A percentile compares a stretch with the other conserved stretches of the same genome.
phyloP scores from a whole-genome alignment of 441 rosid species.

The Flueggea neowawraea region DNA sequence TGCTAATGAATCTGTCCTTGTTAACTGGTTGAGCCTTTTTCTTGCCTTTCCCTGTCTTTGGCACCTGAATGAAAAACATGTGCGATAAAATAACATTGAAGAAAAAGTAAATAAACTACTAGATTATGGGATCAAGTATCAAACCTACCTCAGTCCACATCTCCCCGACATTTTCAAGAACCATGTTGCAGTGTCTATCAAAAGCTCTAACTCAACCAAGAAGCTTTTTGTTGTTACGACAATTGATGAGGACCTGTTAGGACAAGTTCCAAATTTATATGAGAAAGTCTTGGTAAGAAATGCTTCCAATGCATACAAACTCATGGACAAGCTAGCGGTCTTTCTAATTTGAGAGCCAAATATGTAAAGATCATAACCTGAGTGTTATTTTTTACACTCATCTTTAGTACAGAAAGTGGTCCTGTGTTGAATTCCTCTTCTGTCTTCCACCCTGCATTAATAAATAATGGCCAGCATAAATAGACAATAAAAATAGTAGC shows the following conservation, averaged over 20 bases:
- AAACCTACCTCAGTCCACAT: conserved; percentile 95
- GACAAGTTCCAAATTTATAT: not conserved
- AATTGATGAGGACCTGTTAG: conserved; percentile 79
- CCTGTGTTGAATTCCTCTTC: conserved; percentile 95
- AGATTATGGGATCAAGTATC: not conserved
- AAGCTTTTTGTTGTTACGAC: conserved; percentile 92
- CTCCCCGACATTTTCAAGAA: conserved; percentile 91
- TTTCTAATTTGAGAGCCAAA: not conserved
- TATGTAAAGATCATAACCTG: conserved; percentile 40
- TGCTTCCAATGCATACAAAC: too few relatives aligned
- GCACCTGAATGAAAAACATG: conserved; percentile 43
- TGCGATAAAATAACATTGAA: not conserved
- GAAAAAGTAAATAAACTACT: not conserved
- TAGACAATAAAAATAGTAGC: too few relatives aligned
- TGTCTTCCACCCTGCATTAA: conserved; percentile 37
- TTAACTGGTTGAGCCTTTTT: conserved; percentile 93
- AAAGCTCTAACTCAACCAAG: conserved; percentile 97
- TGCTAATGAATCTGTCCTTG: conserved; percentile 90
- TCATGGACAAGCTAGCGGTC: too few relatives aligned
- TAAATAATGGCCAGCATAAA: too few relatives aligned
- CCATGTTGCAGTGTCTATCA: conserved; percentile 98
- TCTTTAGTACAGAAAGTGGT: conserved; percentile 91
- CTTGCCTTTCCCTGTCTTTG: conserved; percentile 97
- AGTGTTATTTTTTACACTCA: conserved; percentile 91
- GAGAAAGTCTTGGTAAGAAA: not conserved